Base-by-base conservation (phyloP, 2,329 filamentous ascomycete genomes). In the Uncinocarpus reesii region DNA sequence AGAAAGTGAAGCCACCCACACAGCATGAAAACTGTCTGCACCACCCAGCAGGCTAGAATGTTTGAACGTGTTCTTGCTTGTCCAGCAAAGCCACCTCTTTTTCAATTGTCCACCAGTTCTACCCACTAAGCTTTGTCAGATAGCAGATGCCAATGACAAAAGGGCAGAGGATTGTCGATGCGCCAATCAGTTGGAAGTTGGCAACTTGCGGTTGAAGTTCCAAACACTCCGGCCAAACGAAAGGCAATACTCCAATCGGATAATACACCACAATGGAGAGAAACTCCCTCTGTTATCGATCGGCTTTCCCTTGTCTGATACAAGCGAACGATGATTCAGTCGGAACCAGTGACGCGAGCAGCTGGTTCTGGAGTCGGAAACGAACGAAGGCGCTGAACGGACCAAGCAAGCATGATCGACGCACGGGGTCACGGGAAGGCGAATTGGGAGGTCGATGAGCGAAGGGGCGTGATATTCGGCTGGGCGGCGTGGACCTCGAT, bases 391-490 rank as follows among this genome's bases (percentile, higher is more conserved):
- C 10, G 36, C 48, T 36, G 47, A 35, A 37, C 42, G 38, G 48
- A 48, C 46, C 49, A 51, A 50, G 45, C 37, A 31, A 49, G 52
- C 53, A 54, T 53, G 48, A 49, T 53, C 50, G 49, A 51, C 49
- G 35, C n/a, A 38, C 31, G 31, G 36, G 37, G 44, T 42, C 16
- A 41, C 32, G 35, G 47, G 37, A 32, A 34, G 44, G 21, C 15
- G 46, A 49, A 42, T 37, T 29, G 38, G 26, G 44, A 20, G 43
- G 26, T 32, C 26, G 21, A 38, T 11, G 15, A 40, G 24, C 24
- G 24, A 40, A 26, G 24, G 13, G 32, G 20, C 21, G 7, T 13
- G 6, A 45, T 37, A 53, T 43, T 49, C 49, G 48, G 48, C 47
- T 37, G 47, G 43, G 47, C 49, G 47, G 52, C 49, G 48, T 51